Conservation (phyloP, 2,329 filamentous ascomycete genomes). For the Erysiphe neolycopersici region DNA sequence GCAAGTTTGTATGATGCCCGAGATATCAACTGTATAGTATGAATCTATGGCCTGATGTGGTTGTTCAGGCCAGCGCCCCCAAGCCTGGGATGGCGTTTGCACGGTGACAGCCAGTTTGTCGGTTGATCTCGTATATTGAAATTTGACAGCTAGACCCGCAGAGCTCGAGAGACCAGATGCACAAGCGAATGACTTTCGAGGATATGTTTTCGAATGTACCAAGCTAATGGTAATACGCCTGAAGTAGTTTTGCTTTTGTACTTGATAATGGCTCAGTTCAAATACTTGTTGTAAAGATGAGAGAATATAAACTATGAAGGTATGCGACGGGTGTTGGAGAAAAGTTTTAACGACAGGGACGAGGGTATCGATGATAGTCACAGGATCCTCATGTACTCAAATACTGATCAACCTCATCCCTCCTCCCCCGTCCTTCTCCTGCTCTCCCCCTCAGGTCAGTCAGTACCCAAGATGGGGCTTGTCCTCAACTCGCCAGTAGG, state of each 20-base stretch:
- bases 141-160: not conserved
- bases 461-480: not conserved
- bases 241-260: no score
- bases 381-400: conserved; percentile 6
- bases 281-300: not conserved
- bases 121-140: conserved; percentile 14
- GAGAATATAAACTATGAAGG: not conserved
- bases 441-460: not conserved
- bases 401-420: conserved; percentile 9
- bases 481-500: not conserved
- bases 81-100: conserved; percentile 21
- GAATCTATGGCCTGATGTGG: conserved; percentile 6
- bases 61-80: conserved; percentile 27
- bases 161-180: no score
- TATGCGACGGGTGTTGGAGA: no score
- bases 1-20: conserved; percentile 21
- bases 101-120: conserved; percentile 22
- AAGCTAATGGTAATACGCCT: no score
- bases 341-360: no score
- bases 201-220: no score
- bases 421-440: conserved; percentile 2
- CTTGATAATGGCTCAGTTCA: not conserved
- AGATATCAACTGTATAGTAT: conserved; percentile 18
- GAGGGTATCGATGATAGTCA: not conserved
- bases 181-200: no score